phyloP scores from a whole-genome alignment of 1,284 basidiomycete genomes.

The Tremellales sp. region DNA sequence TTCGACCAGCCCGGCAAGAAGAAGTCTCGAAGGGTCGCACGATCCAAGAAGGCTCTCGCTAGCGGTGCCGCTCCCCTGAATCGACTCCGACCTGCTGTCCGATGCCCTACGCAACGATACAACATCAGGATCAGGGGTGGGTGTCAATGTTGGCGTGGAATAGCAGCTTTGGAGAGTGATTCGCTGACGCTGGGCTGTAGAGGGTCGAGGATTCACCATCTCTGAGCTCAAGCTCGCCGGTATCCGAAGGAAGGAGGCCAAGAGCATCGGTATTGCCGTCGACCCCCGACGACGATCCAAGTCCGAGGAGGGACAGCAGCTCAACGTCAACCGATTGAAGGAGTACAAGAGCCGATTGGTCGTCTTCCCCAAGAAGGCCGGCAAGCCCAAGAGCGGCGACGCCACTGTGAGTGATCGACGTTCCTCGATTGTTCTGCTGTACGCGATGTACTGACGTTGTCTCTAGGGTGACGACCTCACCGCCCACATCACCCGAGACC shows the following conservation, averaged over 20 bases:
- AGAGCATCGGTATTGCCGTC: slow-evolving; percentile 88
- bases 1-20: slow-evolving; percentile 99
- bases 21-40: slow-evolving; percentile 89
- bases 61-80: slow-evolving; percentile 90
- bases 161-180: not conserved
- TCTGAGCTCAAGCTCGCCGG: slow-evolving; percentile 96
- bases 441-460: slow-evolving; percentile 13
- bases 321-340: slow-evolving; percentile 93
- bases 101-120: slow-evolving; percentile 95
- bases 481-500: slow-evolving; percentile 68
- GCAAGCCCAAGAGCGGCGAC: slow-evolving; percentile 94
- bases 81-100: slow-evolving; percentile 94
- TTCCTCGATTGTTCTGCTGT: not conserved
- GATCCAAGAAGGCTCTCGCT: slow-evolving; percentile 84
- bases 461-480: slow-evolving; percentile 76
- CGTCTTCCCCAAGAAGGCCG: slow-evolving; percentile 93
- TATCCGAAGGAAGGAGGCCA: slow-evolving; percentile 89
- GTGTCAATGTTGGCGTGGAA: slow-evolving; percentile 8
- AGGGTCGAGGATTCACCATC: slow-evolving; percentile 94
- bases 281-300: slow-evolving; percentile 97
- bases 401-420: slow-evolving; percentile 63
- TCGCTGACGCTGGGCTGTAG: slow-evolving; percentile 45
- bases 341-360: slow-evolving; percentile 76
- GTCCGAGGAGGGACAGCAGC: slow-evolving; percentile 92
- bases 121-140: slow-evolving; percentile 84